Percentiles rank a stretch among this genome's conserved stretches.
These are phyloP conservation scores for Boletus rubescentipes DNA, from an alignment of 768 basidiomycete species.

Conservation along the genomic window DNA sequence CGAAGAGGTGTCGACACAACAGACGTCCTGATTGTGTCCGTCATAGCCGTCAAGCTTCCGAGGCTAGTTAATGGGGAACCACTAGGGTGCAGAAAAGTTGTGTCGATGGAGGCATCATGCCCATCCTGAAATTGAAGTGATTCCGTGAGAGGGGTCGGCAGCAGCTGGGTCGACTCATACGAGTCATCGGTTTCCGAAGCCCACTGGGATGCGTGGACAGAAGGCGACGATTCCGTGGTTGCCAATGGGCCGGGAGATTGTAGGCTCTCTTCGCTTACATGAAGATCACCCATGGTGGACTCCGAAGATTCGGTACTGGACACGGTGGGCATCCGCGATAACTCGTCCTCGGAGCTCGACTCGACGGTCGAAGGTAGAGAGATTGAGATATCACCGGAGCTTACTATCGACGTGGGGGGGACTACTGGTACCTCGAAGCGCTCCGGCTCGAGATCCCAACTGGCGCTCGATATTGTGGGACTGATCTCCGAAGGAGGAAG, in stretches of 20 bases:
- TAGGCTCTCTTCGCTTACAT: slow-evolving; percentile 28
- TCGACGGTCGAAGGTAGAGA: slow-evolving; percentile 33
- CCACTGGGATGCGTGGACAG: slow-evolving; percentile 51
- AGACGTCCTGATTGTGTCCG: slow-evolving; percentile 33
- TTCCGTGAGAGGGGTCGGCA: slow-evolving; percentile 64
- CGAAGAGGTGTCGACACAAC: slow-evolving; percentile 9
- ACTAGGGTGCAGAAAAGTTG: slow-evolving; percentile 69
- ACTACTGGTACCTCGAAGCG: slow-evolving; percentile 8
- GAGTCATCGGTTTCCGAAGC: slow-evolving; percentile 63
- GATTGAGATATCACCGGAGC: slow-evolving; percentile 23
- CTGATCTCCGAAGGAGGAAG: slow-evolving; percentile 38
- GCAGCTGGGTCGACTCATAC: slow-evolving; percentile 75
- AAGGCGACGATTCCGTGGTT: slow-evolving; percentile 37
- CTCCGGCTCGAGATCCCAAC: slow-evolving; percentile 24
- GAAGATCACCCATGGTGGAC: slow-evolving; percentile 26
- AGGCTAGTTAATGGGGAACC: slow-evolving; percentile 36
- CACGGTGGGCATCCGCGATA: slow-evolving; percentile 37
- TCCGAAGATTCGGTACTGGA: slow-evolving; percentile 44
- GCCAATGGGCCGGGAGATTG: slow-evolving; percentile 36
- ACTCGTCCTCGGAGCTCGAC: slow-evolving; percentile 31
- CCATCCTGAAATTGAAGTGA: slow-evolving; percentile 55
- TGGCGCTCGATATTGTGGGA: slow-evolving; percentile 25
- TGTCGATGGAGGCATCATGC: slow-evolving; percentile 66
- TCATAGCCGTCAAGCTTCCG: slow-evolving; percentile 34
- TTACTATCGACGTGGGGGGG: slow-evolving; percentile 17